Base-by-base conservation (phyloP, 2,329 filamentous ascomycete species). In the Cordyceps farinosa region DNA sequence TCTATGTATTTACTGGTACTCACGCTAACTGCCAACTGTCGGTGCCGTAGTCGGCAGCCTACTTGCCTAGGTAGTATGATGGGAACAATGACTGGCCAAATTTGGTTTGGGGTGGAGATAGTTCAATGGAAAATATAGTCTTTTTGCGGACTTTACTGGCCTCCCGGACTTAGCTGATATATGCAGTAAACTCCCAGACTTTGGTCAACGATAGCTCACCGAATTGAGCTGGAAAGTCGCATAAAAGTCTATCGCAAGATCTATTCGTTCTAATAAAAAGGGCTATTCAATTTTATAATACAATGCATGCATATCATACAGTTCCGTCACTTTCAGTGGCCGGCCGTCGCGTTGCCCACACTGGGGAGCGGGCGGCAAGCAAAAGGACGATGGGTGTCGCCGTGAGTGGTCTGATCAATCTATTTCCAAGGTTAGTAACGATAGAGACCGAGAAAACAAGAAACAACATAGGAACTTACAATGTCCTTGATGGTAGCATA, bases 401-500 rank as follows among this genome's bases (percentile, higher is more conserved):
- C 61, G 8, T 58, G 29, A 44, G 53, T 36, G 13, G 61, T 63
- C 47, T 63, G 45, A 8, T 58, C 38, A 58, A 63, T 58, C 61
- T 63, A 38, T 32, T 22, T 22, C 6, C 3, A 13, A 38, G 0
- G 29, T 58, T 47, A 53, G 40, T 30, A 36, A 17, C 11, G 2
- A 10, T 44, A 7, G 36, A n/a, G 0, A 34, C 5, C 2, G 10
- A 22, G 11, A 38, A 3, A 2, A 34, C 11, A 2, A 6, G 15
- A 11, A 2, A 38, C 5, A 34, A 17, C 22, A 7, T 0, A 6
- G 11, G 5, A 48, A 69, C 70, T 69, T 68, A 72, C 70, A 64
- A 72, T 72, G 53, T 72, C 70, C 8, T 64, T 63, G 50, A 72
- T 71, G 13, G 70, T 72, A 5, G 71, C 69, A 54, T 71, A 72